phyloP scores from a whole-genome alignment of 2,329 filamentous ascomycete genomes.

The Fusarium verrucosum region DNA sequence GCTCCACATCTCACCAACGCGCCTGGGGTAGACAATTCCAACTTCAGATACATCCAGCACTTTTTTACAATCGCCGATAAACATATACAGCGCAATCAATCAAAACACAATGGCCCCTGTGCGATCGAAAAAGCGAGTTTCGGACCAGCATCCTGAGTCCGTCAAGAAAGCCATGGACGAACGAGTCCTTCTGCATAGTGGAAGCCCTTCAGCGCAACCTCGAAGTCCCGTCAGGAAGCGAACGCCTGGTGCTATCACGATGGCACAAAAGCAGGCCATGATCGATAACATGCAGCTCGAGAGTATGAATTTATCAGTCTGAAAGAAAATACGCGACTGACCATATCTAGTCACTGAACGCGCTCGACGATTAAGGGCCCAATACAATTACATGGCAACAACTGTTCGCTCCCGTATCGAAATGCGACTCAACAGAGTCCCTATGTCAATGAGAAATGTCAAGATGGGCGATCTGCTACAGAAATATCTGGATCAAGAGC shows the following conservation, averaged over 20 bases:
- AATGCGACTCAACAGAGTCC: conserved; percentile 92
- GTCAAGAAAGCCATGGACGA: conserved; percentile 35
- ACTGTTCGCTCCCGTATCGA: conserved; percentile 87
- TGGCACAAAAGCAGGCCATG: conserved; percentile 82
- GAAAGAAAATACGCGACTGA: conserved; percentile 28
- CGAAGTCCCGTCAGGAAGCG: conserved; percentile 71
- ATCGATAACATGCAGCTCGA: conserved; percentile 92
- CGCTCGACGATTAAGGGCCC: conserved; percentile 84
- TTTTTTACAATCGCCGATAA: conserved; percentile 17
- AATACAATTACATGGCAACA: conserved; percentile 88
- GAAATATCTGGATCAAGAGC: conserved; percentile 59
- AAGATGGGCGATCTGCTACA: conserved; percentile 82
- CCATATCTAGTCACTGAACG: conserved; percentile 77
- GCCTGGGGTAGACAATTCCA: conserved; percentile 35
- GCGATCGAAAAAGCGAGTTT: conserved; percentile 51
- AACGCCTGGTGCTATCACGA: conserved; percentile 65
- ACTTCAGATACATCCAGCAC: conserved; percentile 21
- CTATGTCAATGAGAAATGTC: conserved; percentile 77
- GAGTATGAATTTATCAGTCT: conserved; percentile 62
- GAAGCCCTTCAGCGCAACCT: conserved; percentile 51
- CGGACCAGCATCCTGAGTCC: conserved; percentile 37
- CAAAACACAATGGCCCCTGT: conserved; percentile 57
- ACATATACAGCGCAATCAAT: conserved; percentile 20
- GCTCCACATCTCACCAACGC: conserved; percentile 38
- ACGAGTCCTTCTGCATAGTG: conserved; percentile 37